phyloP scores from a whole-genome alignment of 148 eudicot genomes.

The Cornus kousa region DNA sequence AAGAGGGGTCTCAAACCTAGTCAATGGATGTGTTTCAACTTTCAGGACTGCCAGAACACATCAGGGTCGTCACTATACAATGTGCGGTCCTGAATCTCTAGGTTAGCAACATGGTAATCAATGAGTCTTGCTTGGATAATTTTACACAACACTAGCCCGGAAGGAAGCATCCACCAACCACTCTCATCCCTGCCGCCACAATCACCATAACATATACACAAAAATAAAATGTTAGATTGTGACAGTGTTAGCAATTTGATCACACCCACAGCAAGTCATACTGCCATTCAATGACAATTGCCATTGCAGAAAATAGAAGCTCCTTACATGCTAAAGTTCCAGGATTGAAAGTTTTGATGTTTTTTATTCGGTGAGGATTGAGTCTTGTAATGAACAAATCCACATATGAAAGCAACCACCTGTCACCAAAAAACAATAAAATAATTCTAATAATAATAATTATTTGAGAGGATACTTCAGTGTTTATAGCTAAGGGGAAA shows the following conservation, averaged over 20 bases:
- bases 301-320: background rate
- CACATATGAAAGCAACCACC: slow-evolving; percentile 78
- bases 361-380: slow-evolving; percentile 39
- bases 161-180: slow-evolving; percentile 95
- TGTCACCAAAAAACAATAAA: slow-evolving; percentile 25
- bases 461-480: background rate
- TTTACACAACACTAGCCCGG: slow-evolving; percentile 65
- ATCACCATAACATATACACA: background rate
- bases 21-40: background rate
- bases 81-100: slow-evolving; percentile 83
- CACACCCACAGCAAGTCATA: background rate
- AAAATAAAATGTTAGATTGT: slow-evolving; percentile 6
- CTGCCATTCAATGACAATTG: background rate
- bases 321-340: slow-evolving; percentile 82
- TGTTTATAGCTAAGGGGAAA: background rate
- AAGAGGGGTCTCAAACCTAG: background rate
- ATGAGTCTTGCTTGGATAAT: slow-evolving; percentile 67
- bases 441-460: too few relatives aligned
- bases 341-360: slow-evolving; percentile 40
- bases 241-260: background rate
- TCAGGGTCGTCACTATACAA: slow-evolving; percentile 74
- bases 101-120: slow-evolving; percentile 88
- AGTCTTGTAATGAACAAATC: slow-evolving; percentile 58
- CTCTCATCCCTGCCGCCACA: slow-evolving; percentile 70
- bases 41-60: slow-evolving; percentile 71